These are phyloP conservation scores for Cladosporium sp. DNA, from an alignment of 2,329 filamentous ascomycete species.

Conservation along the genomic window DNA sequence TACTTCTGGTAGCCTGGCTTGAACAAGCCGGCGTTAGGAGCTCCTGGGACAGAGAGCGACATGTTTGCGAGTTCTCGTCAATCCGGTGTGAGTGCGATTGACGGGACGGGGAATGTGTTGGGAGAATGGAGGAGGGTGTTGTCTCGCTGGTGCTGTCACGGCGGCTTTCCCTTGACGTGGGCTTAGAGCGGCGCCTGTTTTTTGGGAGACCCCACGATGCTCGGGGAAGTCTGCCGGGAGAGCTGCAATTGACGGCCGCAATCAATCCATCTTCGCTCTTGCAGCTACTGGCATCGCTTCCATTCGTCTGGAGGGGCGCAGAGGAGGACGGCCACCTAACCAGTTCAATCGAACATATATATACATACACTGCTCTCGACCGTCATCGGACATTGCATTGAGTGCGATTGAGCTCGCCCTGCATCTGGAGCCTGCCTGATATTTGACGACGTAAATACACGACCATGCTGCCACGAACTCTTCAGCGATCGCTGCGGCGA, in stretches of 20 bases:
- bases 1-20: constrained; percentile 97
- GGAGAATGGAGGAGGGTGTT: background rate
- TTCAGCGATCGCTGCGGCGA: constrained; percentile 13
- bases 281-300: too few species aligned
- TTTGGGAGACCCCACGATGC: constrained; percentile 8
- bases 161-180: constrained; percentile 11
- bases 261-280: too few species aligned
- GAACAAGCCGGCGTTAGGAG: constrained; percentile 89
- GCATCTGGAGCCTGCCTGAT: background rate
- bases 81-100: background rate
- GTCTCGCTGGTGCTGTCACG: background rate
- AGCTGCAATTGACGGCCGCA: too few species aligned
- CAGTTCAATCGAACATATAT: too few species aligned
- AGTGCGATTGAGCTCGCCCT: too few species aligned
- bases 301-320: too few species aligned
- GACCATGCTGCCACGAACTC: constrained; percentile 19
- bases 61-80: constrained; percentile 46
- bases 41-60: constrained; percentile 94
- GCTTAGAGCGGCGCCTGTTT: constrained; percentile 6
- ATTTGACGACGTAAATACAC: background rate
- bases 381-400: too few species aligned
- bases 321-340: too few species aligned
- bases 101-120: background rate
- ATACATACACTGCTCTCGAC: too few species aligned
- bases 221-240: constrained; percentile 2